These are phyloP conservation scores for Cajanus cajan DNA, from an alignment of 306 rosid genomes.

Conservation along the genomic window DNA sequence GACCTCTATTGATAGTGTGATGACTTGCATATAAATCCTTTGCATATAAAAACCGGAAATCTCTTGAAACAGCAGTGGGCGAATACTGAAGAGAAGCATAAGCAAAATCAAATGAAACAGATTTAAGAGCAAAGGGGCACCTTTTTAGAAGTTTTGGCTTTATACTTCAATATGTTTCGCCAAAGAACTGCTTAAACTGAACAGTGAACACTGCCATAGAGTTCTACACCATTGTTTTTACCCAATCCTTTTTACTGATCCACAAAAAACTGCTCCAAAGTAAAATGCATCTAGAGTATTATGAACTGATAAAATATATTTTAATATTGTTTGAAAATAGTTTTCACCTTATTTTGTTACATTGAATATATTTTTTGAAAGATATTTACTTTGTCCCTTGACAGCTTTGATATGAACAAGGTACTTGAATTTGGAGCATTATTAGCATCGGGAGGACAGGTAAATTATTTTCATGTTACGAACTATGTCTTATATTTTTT, in stretches of 20 bases:
- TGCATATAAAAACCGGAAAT: neutral
- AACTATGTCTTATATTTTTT: neutral
- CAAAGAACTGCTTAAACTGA: slow-evolving; percentile 23
- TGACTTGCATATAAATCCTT: slow-evolving; percentile 31
- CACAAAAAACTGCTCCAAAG: no score
- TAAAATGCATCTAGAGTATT: no score
- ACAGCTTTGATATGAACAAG: slow-evolving; percentile 88
- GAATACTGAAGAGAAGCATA: slow-evolving; percentile 14
- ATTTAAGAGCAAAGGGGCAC: neutral
- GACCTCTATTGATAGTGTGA: slow-evolving; percentile 41
- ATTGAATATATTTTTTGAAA: no score
- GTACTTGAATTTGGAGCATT: slow-evolving; percentile 95
- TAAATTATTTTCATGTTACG: slow-evolving; percentile 20
- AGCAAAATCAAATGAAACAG: neutral
- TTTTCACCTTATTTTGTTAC: no score
- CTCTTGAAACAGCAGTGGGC: slow-evolving; percentile 4
- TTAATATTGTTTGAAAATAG: no score
- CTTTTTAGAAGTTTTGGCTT: slow-evolving; percentile 4
- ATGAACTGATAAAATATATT: no score
- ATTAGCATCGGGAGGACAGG: slow-evolving; percentile 98
- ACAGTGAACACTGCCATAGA: slow-evolving; percentile 1
- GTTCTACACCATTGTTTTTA: neutral
- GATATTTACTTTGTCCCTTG: slow-evolving; percentile 20
- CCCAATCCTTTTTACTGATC: slow-evolving; percentile 1
- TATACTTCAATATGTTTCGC: neutral